Base-by-base conservation (phyloP, 2,329 filamentous ascomycete species). In the Didymella segeticola region DNA sequence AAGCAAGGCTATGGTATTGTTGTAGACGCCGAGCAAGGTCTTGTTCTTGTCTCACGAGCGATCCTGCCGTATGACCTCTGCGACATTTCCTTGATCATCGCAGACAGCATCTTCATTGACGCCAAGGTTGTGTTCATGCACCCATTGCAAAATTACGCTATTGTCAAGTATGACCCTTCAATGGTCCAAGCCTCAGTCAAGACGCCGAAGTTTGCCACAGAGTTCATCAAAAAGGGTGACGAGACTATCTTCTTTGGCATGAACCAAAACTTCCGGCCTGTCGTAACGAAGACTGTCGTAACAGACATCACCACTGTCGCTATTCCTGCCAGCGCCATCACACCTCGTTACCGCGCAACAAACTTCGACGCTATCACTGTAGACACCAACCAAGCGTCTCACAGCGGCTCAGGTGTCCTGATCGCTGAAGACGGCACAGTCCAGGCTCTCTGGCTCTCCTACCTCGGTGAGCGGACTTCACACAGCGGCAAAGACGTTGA, bases 181-280 rank as follows among this genome's bases (percentile, higher is more conserved):
- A 84, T 99, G 15, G 96, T 98, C n/a, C 86, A 96, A 68, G 95
- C 93, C 2, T 93, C 95, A 0, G 93, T 99, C 11, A 86, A 93
- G 79, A 93, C 90, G 60, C 95, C 96, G 4, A 90, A 86, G 66
- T 83, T 99, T 43, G 91, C 91, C 68, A 86, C 82, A 5, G 86
- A 90, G 50, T 86, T 87, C 65, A 91, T 98, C 72, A 93, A 91
- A 45, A 95, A 98, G 78, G 95, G 95, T 29, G 91, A 93, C 42
- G 89, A 93, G 52, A 97, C 93, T 0, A 93, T 96, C 63, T 99
- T 99, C 76, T 89, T 99, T 59, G 96, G 95, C n/a, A 96, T 96
- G 79, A 99, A 99, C 72, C 88, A 96, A 62, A 98, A 97, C 62
- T 89, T 93, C 57, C 87, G 93, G 29, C 91, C 97, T 33, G 93